These are phyloP conservation scores for Bipolaris victoriae DNA, from an alignment of 2,329 filamentous ascomycete species.

Conservation along the genomic window DNA sequence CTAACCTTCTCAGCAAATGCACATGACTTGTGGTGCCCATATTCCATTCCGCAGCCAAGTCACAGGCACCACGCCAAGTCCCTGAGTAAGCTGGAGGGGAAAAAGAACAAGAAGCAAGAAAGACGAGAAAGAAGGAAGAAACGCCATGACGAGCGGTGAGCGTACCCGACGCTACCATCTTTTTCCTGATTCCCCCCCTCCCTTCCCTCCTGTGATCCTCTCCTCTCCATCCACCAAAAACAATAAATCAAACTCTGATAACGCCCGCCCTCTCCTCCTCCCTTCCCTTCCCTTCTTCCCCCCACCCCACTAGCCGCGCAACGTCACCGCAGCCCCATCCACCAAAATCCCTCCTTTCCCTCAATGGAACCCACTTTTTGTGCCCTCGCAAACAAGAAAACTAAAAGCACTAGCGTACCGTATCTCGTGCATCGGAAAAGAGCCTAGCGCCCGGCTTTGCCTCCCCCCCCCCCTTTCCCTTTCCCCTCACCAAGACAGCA, in stretches of 20 bases:
- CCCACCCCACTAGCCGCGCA: not conserved
- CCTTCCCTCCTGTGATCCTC: not conserved
- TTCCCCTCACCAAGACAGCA: no score
- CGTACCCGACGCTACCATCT: no score
- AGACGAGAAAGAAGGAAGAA: no score
- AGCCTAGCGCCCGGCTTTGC: slow-evolving; percentile 6
- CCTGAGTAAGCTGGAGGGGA: not conserved
- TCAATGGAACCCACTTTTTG: no score
- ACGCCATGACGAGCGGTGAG: no score
- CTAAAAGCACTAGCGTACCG: slow-evolving; percentile 4
- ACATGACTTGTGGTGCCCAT: not conserved
- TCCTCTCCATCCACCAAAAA: no score
- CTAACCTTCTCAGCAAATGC: not conserved
- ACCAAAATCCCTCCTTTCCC: no score
- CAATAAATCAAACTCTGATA: no score
- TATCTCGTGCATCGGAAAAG: slow-evolving; percentile 14
- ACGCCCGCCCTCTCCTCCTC: not conserved
- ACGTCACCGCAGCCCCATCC: no score
- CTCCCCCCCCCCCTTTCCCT: not conserved
- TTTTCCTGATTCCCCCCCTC: no score
- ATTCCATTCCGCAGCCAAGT: not conserved
- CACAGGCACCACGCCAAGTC: not conserved
- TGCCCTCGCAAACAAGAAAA: no score
- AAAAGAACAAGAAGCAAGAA: no score
- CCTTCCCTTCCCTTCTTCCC: not conserved